phyloP scores from a whole-genome alignment of 2,329 filamentous ascomycete genomes.

The Colletotrichum karsti region DNA sequence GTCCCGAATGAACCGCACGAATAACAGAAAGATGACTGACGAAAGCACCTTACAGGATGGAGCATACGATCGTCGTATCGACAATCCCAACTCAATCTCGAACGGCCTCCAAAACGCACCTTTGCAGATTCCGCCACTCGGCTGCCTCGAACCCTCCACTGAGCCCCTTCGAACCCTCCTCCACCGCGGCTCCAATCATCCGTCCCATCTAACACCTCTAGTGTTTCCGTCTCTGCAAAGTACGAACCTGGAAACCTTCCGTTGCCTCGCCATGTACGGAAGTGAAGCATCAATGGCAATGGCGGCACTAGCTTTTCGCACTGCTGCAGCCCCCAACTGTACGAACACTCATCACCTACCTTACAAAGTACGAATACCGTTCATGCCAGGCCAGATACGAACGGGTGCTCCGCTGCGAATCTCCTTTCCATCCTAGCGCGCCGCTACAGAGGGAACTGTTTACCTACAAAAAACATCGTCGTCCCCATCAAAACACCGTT shows the following conservation, averaged over 20 bases:
- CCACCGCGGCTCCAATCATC: not conserved
- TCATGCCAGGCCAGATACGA: not conserved
- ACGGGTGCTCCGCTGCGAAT: slow-evolving; percentile 10
- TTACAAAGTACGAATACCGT: too few species aligned
- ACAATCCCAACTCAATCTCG: not conserved
- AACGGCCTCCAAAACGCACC: not conserved
- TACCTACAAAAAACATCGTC: slow-evolving; percentile 23
- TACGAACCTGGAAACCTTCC: not conserved
- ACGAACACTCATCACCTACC: too few species aligned
- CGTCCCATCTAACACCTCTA: not conserved
- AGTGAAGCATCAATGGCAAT: too few species aligned
- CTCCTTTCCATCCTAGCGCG: slow-evolving; percentile 15
- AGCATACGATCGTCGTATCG: too few species aligned
- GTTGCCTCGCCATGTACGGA: too few species aligned
- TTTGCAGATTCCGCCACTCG: not conserved
- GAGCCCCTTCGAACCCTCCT: not conserved
- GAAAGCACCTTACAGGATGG: too few species aligned
- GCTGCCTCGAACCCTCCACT: not conserved
- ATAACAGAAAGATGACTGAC: too few species aligned
- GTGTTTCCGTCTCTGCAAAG: not conserved
- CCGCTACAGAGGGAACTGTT: slow-evolving; percentile 6
- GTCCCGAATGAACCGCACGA: not conserved
- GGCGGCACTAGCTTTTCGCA: not conserved
- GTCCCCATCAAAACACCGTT: slow-evolving; percentile 16
- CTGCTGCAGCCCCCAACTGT: not conserved